These are phyloP conservation scores for Penicillium psychrosexuale DNA, from an alignment of 2,329 filamentous ascomycete genomes.

Conservation along the genomic window DNA sequence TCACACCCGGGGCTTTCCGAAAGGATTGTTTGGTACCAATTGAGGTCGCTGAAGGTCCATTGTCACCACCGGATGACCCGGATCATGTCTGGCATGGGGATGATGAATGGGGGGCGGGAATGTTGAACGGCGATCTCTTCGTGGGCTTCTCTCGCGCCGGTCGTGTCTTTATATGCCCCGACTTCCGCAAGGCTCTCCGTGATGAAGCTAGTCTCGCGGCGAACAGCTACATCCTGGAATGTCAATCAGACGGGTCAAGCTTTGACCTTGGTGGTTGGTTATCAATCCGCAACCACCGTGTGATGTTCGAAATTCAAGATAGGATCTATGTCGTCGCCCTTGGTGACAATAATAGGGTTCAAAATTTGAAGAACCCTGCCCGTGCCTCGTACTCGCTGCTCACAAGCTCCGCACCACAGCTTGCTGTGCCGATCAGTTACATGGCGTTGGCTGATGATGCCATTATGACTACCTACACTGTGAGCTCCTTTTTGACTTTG, in stretches of 20 bases:
- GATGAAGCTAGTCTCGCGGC: conserved; percentile 24
- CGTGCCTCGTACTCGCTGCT: conserved; percentile 34
- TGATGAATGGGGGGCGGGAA: conserved; percentile 50
- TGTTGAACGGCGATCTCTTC: conserved; percentile 43
- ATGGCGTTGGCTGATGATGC: conserved; percentile 50
- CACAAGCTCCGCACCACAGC: conserved; percentile 37
- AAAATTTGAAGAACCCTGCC: conserved; percentile 16
- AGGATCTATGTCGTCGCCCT: conserved; percentile 45
- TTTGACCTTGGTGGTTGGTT: conserved; percentile 51
- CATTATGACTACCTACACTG: conserved; percentile 47
- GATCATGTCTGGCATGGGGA: conserved; percentile 31
- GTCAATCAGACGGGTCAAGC: conserved; percentile 39
- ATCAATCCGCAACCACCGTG: conserved; percentile 40
- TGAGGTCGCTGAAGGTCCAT: conserved; percentile 26
- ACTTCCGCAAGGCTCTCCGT: conserved; percentile 42
- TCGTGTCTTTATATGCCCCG: conserved; percentile 44
- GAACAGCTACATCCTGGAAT: conserved; percentile 40
- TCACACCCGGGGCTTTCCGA: conserved; percentile 18
- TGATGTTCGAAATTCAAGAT: conserved; percentile 47
- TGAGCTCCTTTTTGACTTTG: conserved; percentile 15
- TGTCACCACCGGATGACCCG: conserved; percentile 22
- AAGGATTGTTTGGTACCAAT: conserved; percentile 30
- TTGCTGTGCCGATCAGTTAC: conserved; percentile 47
- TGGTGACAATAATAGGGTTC: conserved; percentile 32
- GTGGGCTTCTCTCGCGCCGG: conserved; percentile 46